phyloP scores from a whole-genome alignment of 2,329 filamentous ascomycete genomes.

The Falciphora oryzae region DNA sequence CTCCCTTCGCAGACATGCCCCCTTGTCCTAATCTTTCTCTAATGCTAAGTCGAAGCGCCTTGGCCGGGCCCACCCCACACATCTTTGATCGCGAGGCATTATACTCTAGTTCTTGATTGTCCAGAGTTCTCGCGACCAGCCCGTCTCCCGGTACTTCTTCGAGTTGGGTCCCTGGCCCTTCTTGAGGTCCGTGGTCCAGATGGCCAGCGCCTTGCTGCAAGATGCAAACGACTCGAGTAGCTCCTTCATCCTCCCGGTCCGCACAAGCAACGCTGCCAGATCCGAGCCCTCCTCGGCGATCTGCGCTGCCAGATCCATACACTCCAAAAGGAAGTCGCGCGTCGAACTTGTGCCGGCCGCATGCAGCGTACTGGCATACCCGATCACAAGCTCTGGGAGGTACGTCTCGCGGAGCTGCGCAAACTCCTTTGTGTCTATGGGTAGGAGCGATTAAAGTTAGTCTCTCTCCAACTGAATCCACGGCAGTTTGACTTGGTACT shows the following conservation, averaged over 20 bases:
- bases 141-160: slow-evolving; percentile 56
- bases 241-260: slow-evolving; percentile 65
- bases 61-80: not conserved
- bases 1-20: not conserved
- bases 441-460: slow-evolving; percentile 10
- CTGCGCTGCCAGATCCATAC: slow-evolving; percentile 76
- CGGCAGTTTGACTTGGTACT: no score
- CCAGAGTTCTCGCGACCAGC: slow-evolving; percentile 60
- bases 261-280: slow-evolving; percentile 58
- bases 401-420: slow-evolving; percentile 66
- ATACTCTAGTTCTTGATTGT: slow-evolving; percentile 35
- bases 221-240: slow-evolving; percentile 70
- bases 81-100: not conserved
- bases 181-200: slow-evolving; percentile 47
- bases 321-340: slow-evolving; percentile 71
- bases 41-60: not conserved
- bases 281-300: slow-evolving; percentile 68
- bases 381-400: slow-evolving; percentile 78
- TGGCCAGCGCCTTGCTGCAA: slow-evolving; percentile 65
- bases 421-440: slow-evolving; percentile 45
- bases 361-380: slow-evolving; percentile 76
- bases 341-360: slow-evolving; percentile 69
- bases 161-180: slow-evolving; percentile 40
- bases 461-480: not conserved
- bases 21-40: not conserved